phyloP scores from a whole-genome alignment of 2,329 filamentous ascomycete genomes.

The Botrytis deweyae region DNA sequence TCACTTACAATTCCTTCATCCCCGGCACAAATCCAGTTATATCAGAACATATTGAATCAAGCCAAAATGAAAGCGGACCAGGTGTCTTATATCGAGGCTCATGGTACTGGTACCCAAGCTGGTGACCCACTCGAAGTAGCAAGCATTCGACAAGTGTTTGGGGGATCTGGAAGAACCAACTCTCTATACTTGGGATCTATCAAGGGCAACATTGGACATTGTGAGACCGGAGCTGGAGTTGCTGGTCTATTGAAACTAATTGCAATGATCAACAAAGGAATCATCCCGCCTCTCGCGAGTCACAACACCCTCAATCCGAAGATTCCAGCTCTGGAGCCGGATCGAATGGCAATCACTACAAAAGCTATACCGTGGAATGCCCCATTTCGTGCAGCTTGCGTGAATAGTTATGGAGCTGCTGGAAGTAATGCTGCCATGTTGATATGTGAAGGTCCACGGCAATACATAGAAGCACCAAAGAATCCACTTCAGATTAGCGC shows the following conservation, averaged over 20 bases:
- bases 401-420: slow-evolving; percentile 34
- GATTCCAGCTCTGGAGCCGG: slow-evolving; percentile 2
- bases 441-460: slow-evolving; percentile 18
- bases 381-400: slow-evolving; percentile 17
- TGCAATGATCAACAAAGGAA: slow-evolving; percentile 43
- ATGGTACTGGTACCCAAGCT: slow-evolving; percentile 29
- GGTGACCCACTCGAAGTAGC: slow-evolving; percentile 29
- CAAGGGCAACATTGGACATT: slow-evolving; percentile 41
- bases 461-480: neutral
- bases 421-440: slow-evolving; percentile 31
- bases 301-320: slow-evolving; percentile 41
- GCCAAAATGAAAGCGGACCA: neutral
- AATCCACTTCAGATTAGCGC: neutral
- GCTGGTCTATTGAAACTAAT: slow-evolving; percentile 42
- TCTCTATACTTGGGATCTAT: slow-evolving; percentile 31
- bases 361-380: neutral
- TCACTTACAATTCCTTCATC: slow-evolving; percentile 55
- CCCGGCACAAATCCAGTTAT: slow-evolving; percentile 41
- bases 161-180: neutral
- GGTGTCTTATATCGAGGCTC: slow-evolving; percentile 24
- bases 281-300: slow-evolving; percentile 44
- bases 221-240: slow-evolving; percentile 41
- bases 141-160: slow-evolving; percentile 22
- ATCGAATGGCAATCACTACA: neutral
- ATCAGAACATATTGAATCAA: slow-evolving; percentile 10